phyloP scores from a whole-genome alignment of 2,329 filamentous ascomycete genomes.

The Beauveria varroae region DNA sequence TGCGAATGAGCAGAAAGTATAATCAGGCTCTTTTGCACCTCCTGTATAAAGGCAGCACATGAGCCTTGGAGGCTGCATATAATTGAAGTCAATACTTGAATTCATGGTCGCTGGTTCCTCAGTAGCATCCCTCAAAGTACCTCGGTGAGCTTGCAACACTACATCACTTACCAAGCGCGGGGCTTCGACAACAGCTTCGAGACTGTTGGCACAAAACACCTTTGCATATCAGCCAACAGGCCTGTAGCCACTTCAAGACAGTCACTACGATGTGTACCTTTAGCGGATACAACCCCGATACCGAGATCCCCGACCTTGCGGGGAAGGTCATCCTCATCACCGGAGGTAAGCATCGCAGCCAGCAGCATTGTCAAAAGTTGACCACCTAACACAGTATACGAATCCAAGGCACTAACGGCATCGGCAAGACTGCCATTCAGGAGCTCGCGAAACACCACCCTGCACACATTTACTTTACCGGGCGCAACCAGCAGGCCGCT shows the following conservation, averaged over 20 bases:
- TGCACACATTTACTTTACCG: constrained; percentile 46
- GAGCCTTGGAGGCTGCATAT: background rate
- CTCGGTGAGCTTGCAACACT: background rate
- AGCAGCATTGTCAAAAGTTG: background rate
- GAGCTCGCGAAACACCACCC: constrained; percentile 34
- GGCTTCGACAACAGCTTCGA: background rate
- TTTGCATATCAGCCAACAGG: background rate
- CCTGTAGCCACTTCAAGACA: background rate
- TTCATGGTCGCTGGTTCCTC: background rate
- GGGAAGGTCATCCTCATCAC: constrained; percentile 45
- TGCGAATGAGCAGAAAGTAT: background rate
- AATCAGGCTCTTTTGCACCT: background rate
- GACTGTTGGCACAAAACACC: background rate
- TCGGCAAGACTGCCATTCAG: constrained; percentile 21
- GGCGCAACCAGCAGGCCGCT: constrained; percentile 36
- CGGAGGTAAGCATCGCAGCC: constrained; percentile 30
- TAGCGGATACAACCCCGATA: constrained; percentile 27
- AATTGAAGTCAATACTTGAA: background rate
- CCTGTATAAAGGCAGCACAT: background rate
- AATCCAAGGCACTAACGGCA: constrained; percentile 26
- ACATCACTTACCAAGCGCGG: background rate
- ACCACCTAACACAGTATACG: background rate
- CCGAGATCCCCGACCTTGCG: constrained; percentile 35
- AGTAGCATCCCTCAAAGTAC: background rate
- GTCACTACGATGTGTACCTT: background rate